These are phyloP conservation scores for Cicer arietinum DNA, from an alignment of 306 rosid genomes.

Conservation along the genomic window DNA sequence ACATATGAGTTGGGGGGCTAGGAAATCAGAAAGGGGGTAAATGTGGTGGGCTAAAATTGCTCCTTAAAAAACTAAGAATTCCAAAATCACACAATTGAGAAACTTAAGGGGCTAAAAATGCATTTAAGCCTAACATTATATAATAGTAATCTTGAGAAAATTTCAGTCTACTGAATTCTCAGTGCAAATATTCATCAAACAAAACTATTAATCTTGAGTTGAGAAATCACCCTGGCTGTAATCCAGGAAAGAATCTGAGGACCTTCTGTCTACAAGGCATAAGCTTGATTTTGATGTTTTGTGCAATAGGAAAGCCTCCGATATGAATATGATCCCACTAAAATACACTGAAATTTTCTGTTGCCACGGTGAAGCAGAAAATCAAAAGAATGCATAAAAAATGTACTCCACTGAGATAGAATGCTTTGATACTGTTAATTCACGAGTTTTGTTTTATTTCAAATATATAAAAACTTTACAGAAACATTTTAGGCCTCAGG, in stretches of 20 bases:
- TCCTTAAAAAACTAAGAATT: no score
- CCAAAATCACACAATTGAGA: no score
- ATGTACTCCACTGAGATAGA: not conserved
- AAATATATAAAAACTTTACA: constrained; percentile 26
- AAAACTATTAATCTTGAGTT: not conserved
- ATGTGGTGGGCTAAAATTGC: no score
- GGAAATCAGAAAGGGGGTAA: no score
- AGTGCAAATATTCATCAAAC: not conserved
- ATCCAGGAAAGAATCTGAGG: not conserved
- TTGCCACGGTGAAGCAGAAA: not conserved
- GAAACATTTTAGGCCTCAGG: not conserved
- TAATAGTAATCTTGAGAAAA: no score
- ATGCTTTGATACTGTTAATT: not conserved
- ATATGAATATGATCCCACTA: not conserved
- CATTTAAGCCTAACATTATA: no score
- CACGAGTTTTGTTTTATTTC: constrained; percentile 6
- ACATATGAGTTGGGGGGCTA: no score
- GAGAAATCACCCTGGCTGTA: constrained; percentile 7
- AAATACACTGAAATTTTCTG: not conserved
- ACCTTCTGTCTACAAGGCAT: not conserved
- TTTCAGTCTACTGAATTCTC: not conserved
- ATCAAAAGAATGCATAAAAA: not conserved
- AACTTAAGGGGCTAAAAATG: no score
- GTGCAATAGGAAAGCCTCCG: not conserved
- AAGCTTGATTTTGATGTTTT: no score